phyloP scores from a whole-genome alignment of 371 early-diverging fungal genomes.

The Vairimorpha necatrix region DNA sequence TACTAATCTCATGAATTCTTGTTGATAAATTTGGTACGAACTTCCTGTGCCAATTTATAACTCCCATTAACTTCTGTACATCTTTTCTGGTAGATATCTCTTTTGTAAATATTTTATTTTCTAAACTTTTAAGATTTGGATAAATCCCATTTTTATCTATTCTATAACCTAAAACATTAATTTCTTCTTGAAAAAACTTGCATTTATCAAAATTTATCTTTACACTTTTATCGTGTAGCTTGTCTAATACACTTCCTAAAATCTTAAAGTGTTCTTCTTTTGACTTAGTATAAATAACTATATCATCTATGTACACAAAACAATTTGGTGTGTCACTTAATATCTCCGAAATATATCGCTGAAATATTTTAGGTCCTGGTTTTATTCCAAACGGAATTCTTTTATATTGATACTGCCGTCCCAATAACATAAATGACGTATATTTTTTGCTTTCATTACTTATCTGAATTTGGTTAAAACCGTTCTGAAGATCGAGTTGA shows the following conservation, averaged over 20 bases:
- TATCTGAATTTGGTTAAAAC: slow-evolving; percentile 58
- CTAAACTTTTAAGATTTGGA: not conserved
- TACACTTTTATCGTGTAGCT: not conserved
- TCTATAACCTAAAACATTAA: slow-evolving; percentile 28
- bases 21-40: not conserved
- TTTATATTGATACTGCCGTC: slow-evolving; percentile 24
- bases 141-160: not conserved
- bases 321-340: not conserved
- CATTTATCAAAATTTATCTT: slow-evolving; percentile 4
- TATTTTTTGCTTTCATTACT: slow-evolving; percentile 37
- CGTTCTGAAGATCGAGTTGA: slow-evolving; percentile 22
- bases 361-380: slow-evolving; percentile 2
- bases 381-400: slow-evolving; percentile 15
- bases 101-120: not conserved
- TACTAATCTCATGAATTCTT: not conserved
- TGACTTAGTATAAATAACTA: slow-evolving; percentile 19
- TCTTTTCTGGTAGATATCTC: not conserved
- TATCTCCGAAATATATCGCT: not conserved
- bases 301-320: slow-evolving; percentile 9
- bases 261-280: not conserved
- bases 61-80: not conserved
- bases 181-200: not conserved
- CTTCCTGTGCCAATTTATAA: slow-evolving; percentile 13
- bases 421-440: slow-evolving; percentile 61
- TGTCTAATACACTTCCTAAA: not conserved